Evolutionary conservation across 306 rosid species (phyloP).

Genomic region (Alnus rubra): DNA sequence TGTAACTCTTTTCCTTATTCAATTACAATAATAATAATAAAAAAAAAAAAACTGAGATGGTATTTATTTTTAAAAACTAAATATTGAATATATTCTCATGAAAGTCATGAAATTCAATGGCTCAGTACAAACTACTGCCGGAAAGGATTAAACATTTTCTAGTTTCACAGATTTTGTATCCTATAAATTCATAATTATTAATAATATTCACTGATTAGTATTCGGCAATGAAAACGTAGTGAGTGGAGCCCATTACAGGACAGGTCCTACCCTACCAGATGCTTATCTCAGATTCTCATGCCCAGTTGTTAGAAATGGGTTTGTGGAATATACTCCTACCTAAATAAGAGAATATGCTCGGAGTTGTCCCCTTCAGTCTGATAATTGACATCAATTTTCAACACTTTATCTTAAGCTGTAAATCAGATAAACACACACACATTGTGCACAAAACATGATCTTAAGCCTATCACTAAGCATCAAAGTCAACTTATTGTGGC

Average conservation of each 20-base stretch:
- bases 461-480: too few species aligned
- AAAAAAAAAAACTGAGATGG: too few species aligned
- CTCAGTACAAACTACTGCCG: background rate
- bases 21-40: too few species aligned
- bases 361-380: slow-evolving; percentile 9
- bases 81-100: too few species aligned
- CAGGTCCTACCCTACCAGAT: background rate
- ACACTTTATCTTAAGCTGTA: too few species aligned
- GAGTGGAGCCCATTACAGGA: background rate
- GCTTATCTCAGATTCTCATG: background rate
- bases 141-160: too few species aligned
- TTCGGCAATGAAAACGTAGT: background rate
- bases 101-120: too few species aligned
- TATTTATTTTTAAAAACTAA: too few species aligned
- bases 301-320: background rate
- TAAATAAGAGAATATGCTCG: slow-evolving; percentile 23
- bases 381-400: background rate
- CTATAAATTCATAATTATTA: background rate
- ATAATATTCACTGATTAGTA: background rate
- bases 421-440: too few species aligned
- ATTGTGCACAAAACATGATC: too few species aligned
- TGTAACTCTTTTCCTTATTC: too few species aligned
- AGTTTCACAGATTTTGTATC: background rate
- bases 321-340: slow-evolving; percentile 24
- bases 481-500: too few species aligned